A percentile compares a stretch with the other conserved stretches of the same genome.
Evolutionary conservation across 192 early-diverging fungal genomes (phyloP).

Genomic region (Linnemannia elongata): DNA sequence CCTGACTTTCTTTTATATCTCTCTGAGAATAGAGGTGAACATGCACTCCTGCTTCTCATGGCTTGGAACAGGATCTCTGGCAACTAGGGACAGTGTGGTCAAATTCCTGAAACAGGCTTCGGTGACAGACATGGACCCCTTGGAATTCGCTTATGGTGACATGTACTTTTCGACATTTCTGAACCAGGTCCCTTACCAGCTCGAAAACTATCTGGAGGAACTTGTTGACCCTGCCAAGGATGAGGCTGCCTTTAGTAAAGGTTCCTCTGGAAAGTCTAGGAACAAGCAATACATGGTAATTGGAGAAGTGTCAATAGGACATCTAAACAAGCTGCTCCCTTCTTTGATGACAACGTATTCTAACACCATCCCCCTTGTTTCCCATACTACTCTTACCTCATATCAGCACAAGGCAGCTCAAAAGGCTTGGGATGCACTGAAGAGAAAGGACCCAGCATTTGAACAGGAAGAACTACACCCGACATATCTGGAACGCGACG

Average conservation of each 20-base stretch:
- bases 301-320: background rate
- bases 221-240: conserved; percentile 54
- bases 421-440: conserved; percentile 53
- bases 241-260: conserved; percentile 56
- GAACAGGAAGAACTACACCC: conserved; percentile 59
- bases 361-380: no score
- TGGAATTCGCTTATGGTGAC: conserved; percentile 66
- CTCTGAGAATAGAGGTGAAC: conserved; percentile 51
- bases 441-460: conserved; percentile 32
- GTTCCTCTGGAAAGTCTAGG: conserved; percentile 57
- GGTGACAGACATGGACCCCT: conserved; percentile 59
- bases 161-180: conserved; percentile 69
- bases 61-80: conserved; percentile 65
- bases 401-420: conserved; percentile 61
- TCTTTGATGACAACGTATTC: no score
- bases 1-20: conserved; percentile 1
- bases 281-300: conserved; percentile 66
- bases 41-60: conserved; percentile 68
- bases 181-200: conserved; percentile 68
- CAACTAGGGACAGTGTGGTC: conserved; percentile 61
- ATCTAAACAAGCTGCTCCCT: no score
- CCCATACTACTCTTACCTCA: background rate
- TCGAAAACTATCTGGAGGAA: conserved; percentile 62
- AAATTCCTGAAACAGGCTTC: conserved; percentile 63
- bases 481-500: conserved; percentile 57